A percentile compares a stretch with the other conserved stretches of the same genome.
These are phyloP conservation scores for Pleurotus pulmonarius DNA, from an alignment of 768 basidiomycete genomes.

Conservation along the genomic window DNA sequence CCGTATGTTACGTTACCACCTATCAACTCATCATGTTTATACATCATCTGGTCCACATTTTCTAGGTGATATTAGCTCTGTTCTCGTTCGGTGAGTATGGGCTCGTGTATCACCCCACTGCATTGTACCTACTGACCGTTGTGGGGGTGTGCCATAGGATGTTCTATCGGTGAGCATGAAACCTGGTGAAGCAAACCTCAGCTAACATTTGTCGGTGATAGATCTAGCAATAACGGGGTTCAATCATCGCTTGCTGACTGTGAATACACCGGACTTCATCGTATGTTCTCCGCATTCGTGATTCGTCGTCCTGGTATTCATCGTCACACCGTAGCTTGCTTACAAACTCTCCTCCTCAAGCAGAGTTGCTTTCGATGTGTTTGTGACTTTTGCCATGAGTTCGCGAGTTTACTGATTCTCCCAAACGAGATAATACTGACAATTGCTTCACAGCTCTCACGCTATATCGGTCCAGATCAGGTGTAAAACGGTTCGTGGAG, in stretches of 20 bases:
- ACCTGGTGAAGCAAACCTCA: too few relatives aligned
- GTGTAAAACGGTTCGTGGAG: neutral
- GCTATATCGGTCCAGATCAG: neutral
- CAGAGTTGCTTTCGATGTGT: neutral
- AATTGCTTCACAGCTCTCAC: neutral
- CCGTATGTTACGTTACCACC: neutral
- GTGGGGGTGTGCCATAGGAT: too few relatives aligned
- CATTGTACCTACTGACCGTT: too few relatives aligned
- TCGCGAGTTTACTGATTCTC: neutral
- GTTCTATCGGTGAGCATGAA: too few relatives aligned
- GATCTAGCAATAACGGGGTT: neutral
- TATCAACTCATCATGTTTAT: neutral
- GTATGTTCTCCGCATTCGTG: neutral
- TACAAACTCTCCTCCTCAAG: slow-evolving; percentile 1
- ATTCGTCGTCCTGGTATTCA: neutral
- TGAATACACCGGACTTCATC: slow-evolving; percentile 3
- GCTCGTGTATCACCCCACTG: too few relatives aligned
- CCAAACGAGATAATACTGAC: neutral
- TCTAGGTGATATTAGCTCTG: neutral
- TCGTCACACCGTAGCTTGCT: neutral
- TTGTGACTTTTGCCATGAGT: slow-evolving; percentile 1
- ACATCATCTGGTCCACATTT: neutral
- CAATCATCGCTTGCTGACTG: slow-evolving; percentile 3
- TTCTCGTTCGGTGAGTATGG: neutral
- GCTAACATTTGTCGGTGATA: neutral